Base-by-base conservation (phyloP, 164 flowering plant species). In the Magnolia kwangsiensis region DNA sequence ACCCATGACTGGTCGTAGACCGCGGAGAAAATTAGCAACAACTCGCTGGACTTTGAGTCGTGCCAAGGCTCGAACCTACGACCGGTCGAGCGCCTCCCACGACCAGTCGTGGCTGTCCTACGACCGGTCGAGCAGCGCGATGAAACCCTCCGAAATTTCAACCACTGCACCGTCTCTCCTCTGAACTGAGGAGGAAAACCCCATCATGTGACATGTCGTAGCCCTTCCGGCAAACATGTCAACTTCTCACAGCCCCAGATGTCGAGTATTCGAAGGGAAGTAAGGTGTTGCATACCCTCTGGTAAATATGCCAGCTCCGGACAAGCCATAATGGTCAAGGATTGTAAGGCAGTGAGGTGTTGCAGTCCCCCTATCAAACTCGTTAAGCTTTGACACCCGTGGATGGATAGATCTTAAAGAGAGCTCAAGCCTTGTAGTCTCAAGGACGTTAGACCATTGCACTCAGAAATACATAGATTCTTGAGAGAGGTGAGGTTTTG, bases 401-500 rank as follows among this genome's bases (percentile, higher is more conserved):
- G 5, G 37, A 76, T 61, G 10, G 0, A 4, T 20, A 75, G 61
- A 4, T 19, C 1, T 10, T 29, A 13, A 59, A 75, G 72, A 7
- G 72, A 68, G 8, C 29, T 68, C 70, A 68, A 63, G 49, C 71
- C 51, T 51, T 51, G 14, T 16, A 73, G 49, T 31, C 50, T 50
- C 24, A 73, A 61, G 50, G 75, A 27, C 11, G 10, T 29, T 9
- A 73, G 19, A 5, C 27, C 24, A 11, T 63, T 7, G 31, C 75
- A 37, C 1, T 1, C 0, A 4, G 1, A 0, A 8, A 76, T 23
- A 0, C 0, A 0, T 8, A 76, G 74, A 7, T 1, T 6, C 1
- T 8, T 16, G 16, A 76, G 61, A 16, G 69, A 2, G 63, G 21
- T 49, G 45, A 76, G 80, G 31, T 68, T 75, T 61, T 31, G 21